These are phyloP conservation scores for Boletus rubescentipes DNA, from an alignment of 768 basidiomycete species.

Conservation along the genomic window DNA sequence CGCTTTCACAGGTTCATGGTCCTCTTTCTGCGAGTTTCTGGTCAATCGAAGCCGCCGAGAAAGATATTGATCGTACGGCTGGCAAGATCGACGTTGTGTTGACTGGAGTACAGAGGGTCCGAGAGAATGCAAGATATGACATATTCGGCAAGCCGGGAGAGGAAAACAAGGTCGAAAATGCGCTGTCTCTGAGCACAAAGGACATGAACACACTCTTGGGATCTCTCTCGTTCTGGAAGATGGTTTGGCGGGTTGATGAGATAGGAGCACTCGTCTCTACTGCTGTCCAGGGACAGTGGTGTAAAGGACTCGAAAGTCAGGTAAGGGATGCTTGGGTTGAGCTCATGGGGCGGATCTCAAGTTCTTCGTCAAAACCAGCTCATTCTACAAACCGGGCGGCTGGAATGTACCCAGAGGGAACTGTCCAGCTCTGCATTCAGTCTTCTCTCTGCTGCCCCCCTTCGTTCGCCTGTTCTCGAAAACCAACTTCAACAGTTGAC, in stretches of 20 bases:
- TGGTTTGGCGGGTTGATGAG: conserved; percentile 42
- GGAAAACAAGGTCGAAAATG: conserved; percentile 23
- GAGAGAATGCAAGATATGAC: conserved; percentile 34
- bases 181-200: conserved; percentile 28
- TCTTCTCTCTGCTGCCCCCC: conserved; percentile 37
- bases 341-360: not conserved
- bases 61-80: conserved; percentile 37
- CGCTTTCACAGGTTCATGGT: conserved; percentile 39
- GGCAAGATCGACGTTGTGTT: conserved; percentile 38
- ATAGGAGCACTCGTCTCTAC: conserved; percentile 34
- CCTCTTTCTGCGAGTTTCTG: conserved; percentile 39
- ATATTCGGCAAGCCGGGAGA: conserved; percentile 37
- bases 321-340: conserved; percentile 27
- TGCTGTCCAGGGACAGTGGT: conserved; percentile 37
- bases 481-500: conserved; percentile 58
- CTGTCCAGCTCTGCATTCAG: conserved; percentile 41
- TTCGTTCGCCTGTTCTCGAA: conserved; percentile 54
- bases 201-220: conserved; percentile 32
- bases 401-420: conserved; percentile 46
- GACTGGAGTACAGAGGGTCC: conserved; percentile 39
- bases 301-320: conserved; percentile 49
- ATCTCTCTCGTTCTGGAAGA: conserved; percentile 39
- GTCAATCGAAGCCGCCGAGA: conserved; percentile 30
- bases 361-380: conserved; percentile 41
- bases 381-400: conserved; percentile 60